These are phyloP conservation scores for Cochlearia excelsa DNA, from an alignment of 345 rosid genomes.

Conservation along the genomic window DNA sequence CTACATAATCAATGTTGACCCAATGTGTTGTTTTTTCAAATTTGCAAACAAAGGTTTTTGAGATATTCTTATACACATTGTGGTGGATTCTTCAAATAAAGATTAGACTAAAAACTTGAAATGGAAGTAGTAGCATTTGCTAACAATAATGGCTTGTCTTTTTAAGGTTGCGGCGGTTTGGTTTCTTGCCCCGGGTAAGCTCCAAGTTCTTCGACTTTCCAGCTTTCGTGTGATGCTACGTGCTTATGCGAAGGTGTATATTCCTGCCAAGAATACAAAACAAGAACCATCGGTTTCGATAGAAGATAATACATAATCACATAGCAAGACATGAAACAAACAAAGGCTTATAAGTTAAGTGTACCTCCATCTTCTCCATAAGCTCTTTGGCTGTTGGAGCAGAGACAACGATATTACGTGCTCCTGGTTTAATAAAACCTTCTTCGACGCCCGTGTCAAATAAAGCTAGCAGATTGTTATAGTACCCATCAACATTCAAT, in stretches of 20 bases:
- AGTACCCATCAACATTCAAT: conserved; percentile 93
- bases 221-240: conserved; percentile 86
- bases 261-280: conserved; percentile 46
- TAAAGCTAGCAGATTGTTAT: conserved; percentile 67
- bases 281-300: background rate
- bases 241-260: conserved; percentile 68
- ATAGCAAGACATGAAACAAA: background rate
- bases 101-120: background rate
- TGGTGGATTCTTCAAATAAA: background rate
- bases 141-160: background rate
- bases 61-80: background rate
- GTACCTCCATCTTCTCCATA: conserved; percentile 89
- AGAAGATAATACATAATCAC: background rate
- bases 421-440: conserved; percentile 87
- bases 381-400: conserved; percentile 87
- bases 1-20: too few species aligned
- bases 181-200: conserved; percentile 45
- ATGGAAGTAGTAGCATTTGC: background rate
- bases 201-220: conserved; percentile 73
- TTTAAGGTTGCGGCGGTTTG: conserved; percentile 22
- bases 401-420: conserved; percentile 76
- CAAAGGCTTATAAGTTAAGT: conserved; percentile 5
- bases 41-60: background rate
- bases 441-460: conserved; percentile 91
- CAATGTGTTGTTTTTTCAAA: too few species aligned